Percentiles rank a stretch among this genome's conserved stretches.
Conservation (phyloP, 2,329 filamentous ascomycete genomes). For the Claviceps spartinae region DNA sequence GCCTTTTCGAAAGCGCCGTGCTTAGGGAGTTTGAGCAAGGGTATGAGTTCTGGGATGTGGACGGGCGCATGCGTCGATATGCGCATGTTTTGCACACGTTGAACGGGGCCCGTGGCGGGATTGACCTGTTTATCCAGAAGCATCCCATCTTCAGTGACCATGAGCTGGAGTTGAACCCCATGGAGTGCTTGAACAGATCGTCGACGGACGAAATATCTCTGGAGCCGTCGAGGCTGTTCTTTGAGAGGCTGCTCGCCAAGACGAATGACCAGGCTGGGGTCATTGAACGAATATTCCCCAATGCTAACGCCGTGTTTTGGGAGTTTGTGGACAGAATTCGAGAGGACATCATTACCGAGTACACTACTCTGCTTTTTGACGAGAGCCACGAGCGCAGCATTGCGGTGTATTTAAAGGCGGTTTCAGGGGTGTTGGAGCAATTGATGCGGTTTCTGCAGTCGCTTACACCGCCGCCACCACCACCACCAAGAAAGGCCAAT, state of each 20-base stretch:
- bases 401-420: slow-evolving; percentile 67
- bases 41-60: slow-evolving; percentile 77
- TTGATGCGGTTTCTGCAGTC: slow-evolving; percentile 63
- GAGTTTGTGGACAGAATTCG: slow-evolving; percentile 69
- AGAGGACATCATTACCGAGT: slow-evolving; percentile 76
- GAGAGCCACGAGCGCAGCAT: slow-evolving; percentile 67
- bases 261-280: slow-evolving; percentile 71
- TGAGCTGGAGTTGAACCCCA: slow-evolving; percentile 51
- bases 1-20: slow-evolving; percentile 81
- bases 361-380: slow-evolving; percentile 73
- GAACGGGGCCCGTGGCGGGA: slow-evolving; percentile 64
- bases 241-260: slow-evolving; percentile 58
- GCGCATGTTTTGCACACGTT: slow-evolving; percentile 72
- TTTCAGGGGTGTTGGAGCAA: slow-evolving; percentile 82
- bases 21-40: slow-evolving; percentile 86
- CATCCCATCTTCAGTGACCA: slow-evolving; percentile 70
- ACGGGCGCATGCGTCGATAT: slow-evolving; percentile 79
- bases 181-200: slow-evolving; percentile 66
- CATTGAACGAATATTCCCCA: slow-evolving; percentile 72
- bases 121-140: slow-evolving; percentile 80
- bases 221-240: slow-evolving; percentile 70
- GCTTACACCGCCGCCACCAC: slow-evolving; percentile 42
- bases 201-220: slow-evolving; percentile 56
- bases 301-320: slow-evolving; percentile 56
- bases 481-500: background rate